These are phyloP conservation scores for Trametes maxima DNA, from an alignment of 768 basidiomycete genomes.

Conservation along the genomic window DNA sequence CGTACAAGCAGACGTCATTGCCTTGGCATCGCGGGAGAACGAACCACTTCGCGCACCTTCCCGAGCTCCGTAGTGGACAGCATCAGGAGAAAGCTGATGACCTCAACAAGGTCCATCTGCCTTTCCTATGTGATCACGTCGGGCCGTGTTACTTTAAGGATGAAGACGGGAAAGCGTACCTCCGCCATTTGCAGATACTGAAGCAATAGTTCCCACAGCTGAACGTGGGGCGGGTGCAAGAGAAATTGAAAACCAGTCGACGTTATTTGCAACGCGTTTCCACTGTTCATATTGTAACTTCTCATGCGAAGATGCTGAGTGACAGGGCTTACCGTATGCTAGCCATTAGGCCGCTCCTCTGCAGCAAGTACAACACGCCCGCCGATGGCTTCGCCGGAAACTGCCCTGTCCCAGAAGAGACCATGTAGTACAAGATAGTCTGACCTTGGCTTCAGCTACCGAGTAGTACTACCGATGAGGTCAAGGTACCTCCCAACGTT, in stretches of 20 bases:
- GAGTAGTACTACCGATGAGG: background rate
- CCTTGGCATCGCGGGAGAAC: slow-evolving; percentile 1
- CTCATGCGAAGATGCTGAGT: background rate
- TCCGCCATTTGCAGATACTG: slow-evolving; percentile 88
- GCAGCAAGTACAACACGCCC: slow-evolving; percentile 81
- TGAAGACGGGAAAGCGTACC: slow-evolving; percentile 41
- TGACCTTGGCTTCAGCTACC: slow-evolving; percentile 35
- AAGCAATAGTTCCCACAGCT: slow-evolving; percentile 92
- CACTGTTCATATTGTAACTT: slow-evolving; percentile 38
- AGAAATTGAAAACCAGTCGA: slow-evolving; percentile 96
- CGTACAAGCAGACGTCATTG: background rate
- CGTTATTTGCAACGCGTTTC: slow-evolving; percentile 75
- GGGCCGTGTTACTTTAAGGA: background rate
- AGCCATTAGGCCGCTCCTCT: slow-evolving; percentile 86
- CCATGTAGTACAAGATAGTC: slow-evolving; percentile 99
- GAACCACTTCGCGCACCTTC: slow-evolving; percentile 49
- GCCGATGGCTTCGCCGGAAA: slow-evolving; percentile 74
- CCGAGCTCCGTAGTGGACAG: slow-evolving; percentile 96
- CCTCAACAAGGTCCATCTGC: slow-evolving; percentile 90
- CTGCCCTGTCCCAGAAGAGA: slow-evolving; percentile 85
- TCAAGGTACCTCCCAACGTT: slow-evolving; percentile 82
- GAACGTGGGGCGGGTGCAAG: slow-evolving; percentile 89
- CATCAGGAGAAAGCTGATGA: slow-evolving; percentile 95
- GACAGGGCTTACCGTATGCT: slow-evolving; percentile 56
- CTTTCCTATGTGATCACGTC: slow-evolving; percentile 55